phyloP scores from a whole-genome alignment of 371 early-diverging fungal species.

The Mucor sp. region DNA sequence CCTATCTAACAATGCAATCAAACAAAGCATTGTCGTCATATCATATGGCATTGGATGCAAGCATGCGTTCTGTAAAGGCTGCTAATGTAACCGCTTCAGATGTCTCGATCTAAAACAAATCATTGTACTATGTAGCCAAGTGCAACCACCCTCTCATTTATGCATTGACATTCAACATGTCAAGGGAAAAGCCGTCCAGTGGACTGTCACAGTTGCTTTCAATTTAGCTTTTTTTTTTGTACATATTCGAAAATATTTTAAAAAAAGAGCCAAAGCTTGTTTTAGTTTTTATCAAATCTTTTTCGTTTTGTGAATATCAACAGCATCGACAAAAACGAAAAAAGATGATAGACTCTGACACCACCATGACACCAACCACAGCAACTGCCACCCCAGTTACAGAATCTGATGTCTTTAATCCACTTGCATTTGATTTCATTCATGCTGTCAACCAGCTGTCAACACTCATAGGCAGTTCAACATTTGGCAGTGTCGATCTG shows the following conservation, averaged over 20 bases:
- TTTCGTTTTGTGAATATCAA: neutral
- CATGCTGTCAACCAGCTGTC: conserved; percentile 30
- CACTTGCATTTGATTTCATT: conserved; percentile 37
- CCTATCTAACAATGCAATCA: too few species aligned
- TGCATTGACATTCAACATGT: neutral
- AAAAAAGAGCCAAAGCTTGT: neutral
- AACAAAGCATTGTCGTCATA: too few species aligned
- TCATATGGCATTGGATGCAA: too few species aligned
- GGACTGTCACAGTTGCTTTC: conserved; percentile 8
- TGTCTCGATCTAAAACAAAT: too few species aligned
- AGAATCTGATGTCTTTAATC: conserved; percentile 29
- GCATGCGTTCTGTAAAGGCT: too few species aligned
- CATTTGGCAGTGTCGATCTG: conserved; percentile 20
- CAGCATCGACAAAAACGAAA: neutral
- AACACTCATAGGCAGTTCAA: conserved; percentile 11
- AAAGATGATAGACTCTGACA: conserved; percentile 17
- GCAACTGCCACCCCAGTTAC: neutral
- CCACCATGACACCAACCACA: neutral
- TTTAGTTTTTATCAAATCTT: conserved; percentile 1
- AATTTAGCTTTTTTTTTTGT: neutral
- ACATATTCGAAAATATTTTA: conserved; percentile 4
- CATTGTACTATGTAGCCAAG: too few species aligned
- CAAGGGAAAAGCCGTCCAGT: conserved; percentile 9
- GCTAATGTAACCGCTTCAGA: too few species aligned
- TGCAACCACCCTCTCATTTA: neutral